phyloP scores from a whole-genome alignment of 495 filamentous ascomycete species.

The Xylaria cubensis region DNA sequence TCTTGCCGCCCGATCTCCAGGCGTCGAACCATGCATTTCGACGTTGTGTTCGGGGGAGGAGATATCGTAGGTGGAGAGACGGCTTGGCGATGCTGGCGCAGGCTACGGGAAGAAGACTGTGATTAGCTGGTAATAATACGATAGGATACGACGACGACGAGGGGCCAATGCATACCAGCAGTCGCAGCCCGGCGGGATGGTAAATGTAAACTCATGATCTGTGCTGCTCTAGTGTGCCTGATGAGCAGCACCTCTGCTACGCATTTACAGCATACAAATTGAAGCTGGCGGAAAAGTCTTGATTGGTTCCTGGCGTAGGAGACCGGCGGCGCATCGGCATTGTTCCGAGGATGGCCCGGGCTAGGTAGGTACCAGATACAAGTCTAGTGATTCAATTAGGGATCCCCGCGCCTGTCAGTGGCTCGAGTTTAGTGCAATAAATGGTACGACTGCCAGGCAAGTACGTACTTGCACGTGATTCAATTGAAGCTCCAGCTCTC shows the following conservation, averaged over 20 bases:
- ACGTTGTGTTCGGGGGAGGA: constrained; percentile 35
- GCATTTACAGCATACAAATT: not conserved
- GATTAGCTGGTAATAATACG: constrained; percentile 14
- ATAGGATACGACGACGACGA: constrained; percentile 26
- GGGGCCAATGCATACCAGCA: constrained; percentile 41
- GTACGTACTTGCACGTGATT: constrained; percentile 25
- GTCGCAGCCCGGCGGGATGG: constrained; percentile 51
- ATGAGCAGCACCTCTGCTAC: constrained; percentile 9
- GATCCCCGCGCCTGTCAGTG: not conserved
- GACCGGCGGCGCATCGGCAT: not conserved
- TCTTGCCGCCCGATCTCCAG: constrained; percentile 21
- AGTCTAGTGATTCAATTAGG: not conserved
- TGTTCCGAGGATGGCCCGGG: constrained; percentile 22
- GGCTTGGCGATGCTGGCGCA: constrained; percentile 43
- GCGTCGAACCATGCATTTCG: constrained; percentile 42
- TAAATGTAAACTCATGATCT: constrained; percentile 52
- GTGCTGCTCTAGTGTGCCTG: constrained; percentile 19
- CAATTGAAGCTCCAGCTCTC: constrained; percentile 28
- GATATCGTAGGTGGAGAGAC: constrained; percentile 31
- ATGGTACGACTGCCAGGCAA: not conserved
- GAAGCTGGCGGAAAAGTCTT: constrained; percentile 23
- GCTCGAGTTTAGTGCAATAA: constrained; percentile 1
- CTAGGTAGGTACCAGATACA: not conserved
- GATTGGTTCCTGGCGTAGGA: not conserved
- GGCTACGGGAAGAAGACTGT: constrained; percentile 25